Conservation (phyloP, 75 land plant species). For the Pseudotsuga menziesii region DNA sequence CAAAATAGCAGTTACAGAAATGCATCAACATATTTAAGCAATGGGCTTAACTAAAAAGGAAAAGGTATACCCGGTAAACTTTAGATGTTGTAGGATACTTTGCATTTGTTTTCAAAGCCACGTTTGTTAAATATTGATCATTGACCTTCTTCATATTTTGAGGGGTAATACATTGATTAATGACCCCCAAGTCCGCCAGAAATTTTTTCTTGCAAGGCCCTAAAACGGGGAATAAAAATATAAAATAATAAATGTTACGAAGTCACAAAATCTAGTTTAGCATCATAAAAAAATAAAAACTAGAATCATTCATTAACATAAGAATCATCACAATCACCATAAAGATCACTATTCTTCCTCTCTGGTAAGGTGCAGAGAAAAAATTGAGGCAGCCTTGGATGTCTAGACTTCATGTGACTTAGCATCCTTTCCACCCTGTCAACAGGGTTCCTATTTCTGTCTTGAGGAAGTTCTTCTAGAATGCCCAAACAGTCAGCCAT, state of each 20-base stretch:
- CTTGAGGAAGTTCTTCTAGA: constrained; percentile 25
- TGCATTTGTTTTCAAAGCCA: constrained; percentile 85
- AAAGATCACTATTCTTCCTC: constrained; percentile 65
- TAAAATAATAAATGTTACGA: background rate
- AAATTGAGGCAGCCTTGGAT: constrained; percentile 54
- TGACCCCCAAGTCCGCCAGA: constrained; percentile 59
- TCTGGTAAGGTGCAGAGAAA: constrained; percentile 77
- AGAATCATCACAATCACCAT: constrained; percentile 63
- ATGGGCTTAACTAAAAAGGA: no score
- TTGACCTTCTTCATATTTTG: constrained; percentile 39
- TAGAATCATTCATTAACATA: background rate
- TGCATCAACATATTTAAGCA: no score
- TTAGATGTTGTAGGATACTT: constrained; percentile 34
- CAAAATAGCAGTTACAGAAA: background rate
- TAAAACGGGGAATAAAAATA: constrained; percentile 14
- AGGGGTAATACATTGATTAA: constrained; percentile 86
- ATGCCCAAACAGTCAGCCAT: no score
- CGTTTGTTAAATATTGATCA: constrained; percentile 84
- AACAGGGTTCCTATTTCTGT: constrained; percentile 35
- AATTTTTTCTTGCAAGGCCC: constrained; percentile 85
- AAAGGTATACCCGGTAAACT: background rate
- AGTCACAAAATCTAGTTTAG: background rate
- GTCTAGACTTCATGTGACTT: constrained; percentile 35
- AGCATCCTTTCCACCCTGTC: constrained; percentile 76
- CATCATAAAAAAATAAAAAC: background rate